Evolutionary conservation across 2,329 filamentous ascomycete species (phyloP), one percentile per base, ranked within the genome.

Genomic region (Sporothrix curviconia): DNA sequence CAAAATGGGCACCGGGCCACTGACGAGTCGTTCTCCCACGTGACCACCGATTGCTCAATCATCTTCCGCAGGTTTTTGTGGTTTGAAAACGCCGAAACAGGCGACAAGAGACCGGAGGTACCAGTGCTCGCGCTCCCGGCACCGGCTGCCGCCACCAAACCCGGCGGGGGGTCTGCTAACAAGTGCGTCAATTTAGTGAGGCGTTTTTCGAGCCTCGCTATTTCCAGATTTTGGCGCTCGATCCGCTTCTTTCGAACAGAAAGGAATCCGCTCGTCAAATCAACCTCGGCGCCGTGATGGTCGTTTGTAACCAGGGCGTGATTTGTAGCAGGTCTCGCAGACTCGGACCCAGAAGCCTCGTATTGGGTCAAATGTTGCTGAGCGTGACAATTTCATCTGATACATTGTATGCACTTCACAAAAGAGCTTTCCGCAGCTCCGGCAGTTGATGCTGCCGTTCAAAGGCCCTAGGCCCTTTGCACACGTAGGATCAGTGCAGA

Each of bases 351-450:
- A 99, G 64, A 90, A 82, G 7, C 94, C 94, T 61, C 92, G 79
- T 1, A 94, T 83, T 0, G 94, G 92, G 62, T 99, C 94, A 71
- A 96, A 90, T 59, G 86, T 82, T 4, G 94, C 94, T 30, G 91
- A 87, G 56, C 92, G 80, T 8, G 92, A 96, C 11, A 99, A 78
- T 76, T 95, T 96, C 89, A 97, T 97, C 75, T 99, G 92, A 68
- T 97, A 99, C 92, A 99, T 96, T 54, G 94, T 97, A 70, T 99
- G 94, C 65, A 92, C 89, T 68, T 97, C 94, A 71, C 94, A 99
- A 69, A 97, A 99, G 40, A 99, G 75, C 65, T 87, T 86, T 7
- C 94, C 94, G 67, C 94, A 99, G 62, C 92, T 90, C 62, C 94
- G 82, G 71, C 94, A 99, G 70, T 99, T 96, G 66, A 99, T 85